Evolutionary conservation across 148 eudicot genomes (phyloP), one percentile per base, ranked within the genome.

Genomic region (Rhododendron molle): DNA sequence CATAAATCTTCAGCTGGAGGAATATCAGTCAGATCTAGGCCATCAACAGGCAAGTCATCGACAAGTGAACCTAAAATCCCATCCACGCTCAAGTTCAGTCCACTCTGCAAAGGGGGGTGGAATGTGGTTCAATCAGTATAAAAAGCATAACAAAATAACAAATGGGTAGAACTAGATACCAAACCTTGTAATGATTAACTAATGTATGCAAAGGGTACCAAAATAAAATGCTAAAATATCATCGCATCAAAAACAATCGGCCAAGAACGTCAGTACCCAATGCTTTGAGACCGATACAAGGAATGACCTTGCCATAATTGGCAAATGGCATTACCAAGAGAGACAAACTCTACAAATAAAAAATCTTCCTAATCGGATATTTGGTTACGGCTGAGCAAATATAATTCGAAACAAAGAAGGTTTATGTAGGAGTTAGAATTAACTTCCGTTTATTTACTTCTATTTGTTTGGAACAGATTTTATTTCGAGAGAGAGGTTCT

Each of bases 61-160:
- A 85, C 73, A 56, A 97, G 90, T 23, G 99, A 91, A 52, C 95
- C 94, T 85, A 95, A 87, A 65, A 94, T 92, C 82, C 95, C 98
- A 13, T 97, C 98, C 11, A 98, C 90, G 88, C 90, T 94, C 52
- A 97, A 88, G 30, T 95, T 94, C 90, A 95, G 89, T 80, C 95
- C 98, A 81, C 98, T 97, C 99, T 97, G 96, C 92, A 82, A 80
- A 26, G 30, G 52, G 49, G 15, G 2, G 76, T 65, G 50, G 72
- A 74, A 46, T 30, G 23, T 54, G 87, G 69, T 60, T n/a, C 23
- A 67, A 79, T 10, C 46, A 67, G 32, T 49, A 43, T 11, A 12
- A n/a, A 52, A 36, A 30, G n/a, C 52, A 20, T 46, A 10, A 4
- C 11, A 4, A 13, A 74, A 34, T 18, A 36, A 73, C 81, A 74